Percentiles rank a stretch among this genome's conserved stretches.
Evolutionary conservation across 108 stramenopile genomes (phyloP).

Genomic region (Cyclotella sp.): DNA sequence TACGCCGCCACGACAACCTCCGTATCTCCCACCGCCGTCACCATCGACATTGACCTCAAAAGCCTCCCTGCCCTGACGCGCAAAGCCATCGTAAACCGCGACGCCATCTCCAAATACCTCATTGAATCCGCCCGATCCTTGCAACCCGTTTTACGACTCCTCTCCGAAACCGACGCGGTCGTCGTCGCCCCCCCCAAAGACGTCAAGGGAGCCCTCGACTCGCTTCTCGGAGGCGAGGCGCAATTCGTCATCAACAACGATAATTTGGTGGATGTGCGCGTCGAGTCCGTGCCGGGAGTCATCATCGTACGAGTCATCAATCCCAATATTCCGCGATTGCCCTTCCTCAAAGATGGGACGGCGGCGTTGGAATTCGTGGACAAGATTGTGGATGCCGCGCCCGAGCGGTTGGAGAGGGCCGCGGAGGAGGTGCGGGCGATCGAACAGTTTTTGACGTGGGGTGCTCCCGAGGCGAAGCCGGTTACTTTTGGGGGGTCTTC

Average conservation of each 20-base stretch:
- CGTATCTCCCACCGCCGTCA: conserved; percentile 20
- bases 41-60: conserved; percentile 44
- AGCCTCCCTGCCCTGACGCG: conserved; percentile 34
- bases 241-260: conserved; percentile 37
- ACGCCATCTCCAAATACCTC: conserved; percentile 33
- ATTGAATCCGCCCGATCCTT: conserved; percentile 38
- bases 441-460: conserved; percentile 45
- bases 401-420: conserved; percentile 31
- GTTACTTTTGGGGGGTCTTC: conserved; percentile 25
- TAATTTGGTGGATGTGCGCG: conserved; percentile 34
- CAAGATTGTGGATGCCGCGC: conserved; percentile 38
- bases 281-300: conserved; percentile 45
- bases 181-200: conserved; percentile 36
- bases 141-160: conserved; percentile 33
- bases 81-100: conserved; percentile 43
- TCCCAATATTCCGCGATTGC: conserved; percentile 35
- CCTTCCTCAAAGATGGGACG: conserved; percentile 43
- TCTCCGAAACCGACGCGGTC: conserved; percentile 44
- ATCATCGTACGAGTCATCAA: conserved; percentile 45
- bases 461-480: conserved; percentile 35
- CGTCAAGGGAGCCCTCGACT: conserved; percentile 37
- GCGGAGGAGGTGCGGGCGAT: conserved; percentile 30
- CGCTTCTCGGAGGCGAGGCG: conserved; percentile 32
- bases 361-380: conserved; percentile 39
- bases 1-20: conserved; percentile 4